Evolutionary conservation across 495 filamentous ascomycete species (phyloP).

Genomic region (Cercophora samala): DNA sequence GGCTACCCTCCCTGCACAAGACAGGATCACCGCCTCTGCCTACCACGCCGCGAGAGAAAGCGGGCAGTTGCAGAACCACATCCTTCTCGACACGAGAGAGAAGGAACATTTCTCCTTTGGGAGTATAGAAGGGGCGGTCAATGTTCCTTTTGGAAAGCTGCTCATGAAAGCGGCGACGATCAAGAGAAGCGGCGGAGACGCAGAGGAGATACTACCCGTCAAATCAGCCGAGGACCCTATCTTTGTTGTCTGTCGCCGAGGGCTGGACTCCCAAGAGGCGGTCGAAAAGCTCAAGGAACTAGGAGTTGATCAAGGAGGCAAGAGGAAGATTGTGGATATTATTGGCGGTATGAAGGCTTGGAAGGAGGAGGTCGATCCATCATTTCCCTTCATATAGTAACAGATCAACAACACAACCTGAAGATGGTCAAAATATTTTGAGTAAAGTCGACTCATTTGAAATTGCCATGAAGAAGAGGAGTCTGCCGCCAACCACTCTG

Average conservation of each 20-base stretch:
- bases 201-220: slow-evolving; percentile 8
- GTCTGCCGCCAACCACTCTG: not conserved
- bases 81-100: slow-evolving; percentile 80
- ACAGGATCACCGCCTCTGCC: slow-evolving; percentile 59
- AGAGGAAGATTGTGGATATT: slow-evolving; percentile 69
- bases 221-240: slow-evolving; percentile 39
- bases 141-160: slow-evolving; percentile 67
- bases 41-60: slow-evolving; percentile 40
- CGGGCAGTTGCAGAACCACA: slow-evolving; percentile 37
- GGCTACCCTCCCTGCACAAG: slow-evolving; percentile 46
- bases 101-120: slow-evolving; percentile 82
- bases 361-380: slow-evolving; percentile 69
- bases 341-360: slow-evolving; percentile 80
- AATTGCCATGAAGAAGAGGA: not conserved
- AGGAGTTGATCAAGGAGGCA: slow-evolving; percentile 55
- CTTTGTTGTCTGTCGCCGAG: slow-evolving; percentile 78
- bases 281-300: slow-evolving; percentile 67
- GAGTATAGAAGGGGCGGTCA: slow-evolving; percentile 67
- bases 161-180: slow-evolving; percentile 32
- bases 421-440: not conserved
- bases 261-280: slow-evolving; percentile 85
- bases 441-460: not conserved
- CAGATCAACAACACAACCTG: not conserved
- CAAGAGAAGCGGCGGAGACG: slow-evolving; percentile 21
- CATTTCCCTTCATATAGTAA: slow-evolving; percentile 52